A percentile compares a stretch with the other conserved stretches of the same genome.
These are phyloP conservation scores for Perkinsus olseni DNA, from an alignment of 169 alveolate species.

Conservation along the genomic window DNA sequence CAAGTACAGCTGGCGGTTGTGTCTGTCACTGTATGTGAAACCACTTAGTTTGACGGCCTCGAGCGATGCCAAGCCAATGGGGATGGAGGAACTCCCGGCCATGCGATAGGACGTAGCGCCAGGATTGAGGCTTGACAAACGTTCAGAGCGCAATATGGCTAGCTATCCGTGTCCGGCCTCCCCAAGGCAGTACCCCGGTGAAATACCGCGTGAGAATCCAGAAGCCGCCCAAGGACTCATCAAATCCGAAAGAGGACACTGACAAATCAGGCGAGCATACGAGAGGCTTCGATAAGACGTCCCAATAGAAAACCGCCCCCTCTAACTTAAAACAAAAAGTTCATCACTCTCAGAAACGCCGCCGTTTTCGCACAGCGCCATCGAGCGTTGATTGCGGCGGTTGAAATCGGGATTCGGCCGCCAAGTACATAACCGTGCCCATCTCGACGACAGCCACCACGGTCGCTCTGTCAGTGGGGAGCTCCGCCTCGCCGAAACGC, in stretches of 20 bases:
- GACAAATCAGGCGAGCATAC: background rate
- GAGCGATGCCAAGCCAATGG: too few species aligned
- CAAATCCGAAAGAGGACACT: background rate
- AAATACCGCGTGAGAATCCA: background rate
- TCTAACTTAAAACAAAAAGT: background rate
- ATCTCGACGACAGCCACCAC: background rate
- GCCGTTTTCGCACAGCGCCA: background rate
- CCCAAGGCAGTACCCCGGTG: background rate
- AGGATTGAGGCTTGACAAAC: background rate
- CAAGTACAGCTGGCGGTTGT: too few species aligned
- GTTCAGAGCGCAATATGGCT: background rate
- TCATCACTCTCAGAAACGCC: background rate
- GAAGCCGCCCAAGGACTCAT: background rate
- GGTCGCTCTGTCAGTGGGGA: background rate
- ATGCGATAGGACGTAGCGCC: background rate
- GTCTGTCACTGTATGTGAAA: too few species aligned
- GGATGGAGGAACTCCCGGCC: background rate
- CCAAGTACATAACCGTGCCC: background rate
- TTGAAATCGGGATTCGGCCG: background rate
- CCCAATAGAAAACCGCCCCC: background rate
- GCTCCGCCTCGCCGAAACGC: background rate
- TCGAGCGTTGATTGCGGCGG: background rate
- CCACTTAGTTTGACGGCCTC: too few species aligned
- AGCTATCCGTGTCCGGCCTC: background rate
- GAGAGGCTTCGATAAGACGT: background rate